These are phyloP conservation scores for Candida broadrunensis DNA, from an alignment of 805 yeast species.

Conservation along the genomic window DNA sequence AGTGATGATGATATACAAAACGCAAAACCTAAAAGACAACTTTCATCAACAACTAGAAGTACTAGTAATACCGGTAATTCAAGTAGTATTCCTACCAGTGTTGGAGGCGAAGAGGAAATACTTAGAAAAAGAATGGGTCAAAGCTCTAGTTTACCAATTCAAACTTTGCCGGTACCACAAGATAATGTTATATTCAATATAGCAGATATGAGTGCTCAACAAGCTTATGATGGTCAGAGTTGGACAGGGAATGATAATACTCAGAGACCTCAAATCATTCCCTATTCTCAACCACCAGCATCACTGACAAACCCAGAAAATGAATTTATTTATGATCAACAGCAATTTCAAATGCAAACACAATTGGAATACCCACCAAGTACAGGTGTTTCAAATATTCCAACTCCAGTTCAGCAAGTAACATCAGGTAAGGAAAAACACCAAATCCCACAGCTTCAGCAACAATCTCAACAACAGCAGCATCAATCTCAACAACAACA, in stretches of 20 bases:
- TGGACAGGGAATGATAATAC: not conserved
- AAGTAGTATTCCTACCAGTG: not conserved
- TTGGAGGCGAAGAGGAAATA: not conserved
- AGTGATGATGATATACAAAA: constrained; percentile 16
- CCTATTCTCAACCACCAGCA: no score
- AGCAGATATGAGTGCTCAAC: not conserved
- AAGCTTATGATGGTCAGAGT: not conserved
- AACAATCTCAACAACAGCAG: constrained; percentile 1
- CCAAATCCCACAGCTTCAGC: constrained; percentile 4
- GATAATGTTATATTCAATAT: not conserved
- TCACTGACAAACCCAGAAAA: not conserved
- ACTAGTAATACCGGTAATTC: not conserved
- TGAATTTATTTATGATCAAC: not conserved
- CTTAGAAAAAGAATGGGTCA: not conserved
- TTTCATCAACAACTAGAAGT: not conserved
- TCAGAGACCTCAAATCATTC: no score
- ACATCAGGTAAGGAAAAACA: no score
- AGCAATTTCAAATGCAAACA: constrained; percentile 2
- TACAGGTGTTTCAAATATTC: constrained; percentile 3
- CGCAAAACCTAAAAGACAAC: not conserved
- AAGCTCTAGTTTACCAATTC: not conserved
- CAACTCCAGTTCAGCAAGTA: constrained; percentile 1
- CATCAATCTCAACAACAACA: constrained; percentile 5
- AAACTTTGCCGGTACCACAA: not conserved
- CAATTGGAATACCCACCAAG: constrained; percentile 3